A percentile compares a stretch with the other conserved stretches of the same genome.
These are phyloP conservation scores for Nitzschia inconspicua DNA, from an alignment of 108 stramenopile genomes.

Conservation along the genomic window DNA sequence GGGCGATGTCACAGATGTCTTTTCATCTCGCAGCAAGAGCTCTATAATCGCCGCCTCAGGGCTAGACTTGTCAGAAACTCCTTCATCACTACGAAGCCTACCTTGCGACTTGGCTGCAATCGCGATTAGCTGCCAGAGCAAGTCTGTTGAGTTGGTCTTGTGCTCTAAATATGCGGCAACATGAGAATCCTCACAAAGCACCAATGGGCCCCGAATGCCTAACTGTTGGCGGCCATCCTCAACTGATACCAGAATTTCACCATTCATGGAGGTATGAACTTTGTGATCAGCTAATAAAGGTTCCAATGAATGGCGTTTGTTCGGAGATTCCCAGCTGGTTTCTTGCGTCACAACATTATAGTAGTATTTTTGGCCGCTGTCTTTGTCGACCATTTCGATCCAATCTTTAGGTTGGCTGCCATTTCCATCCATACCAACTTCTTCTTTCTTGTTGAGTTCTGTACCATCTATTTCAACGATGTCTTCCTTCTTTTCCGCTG, in stretches of 20 bases:
- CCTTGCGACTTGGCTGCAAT: constrained; percentile 69
- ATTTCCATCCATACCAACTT: neutral
- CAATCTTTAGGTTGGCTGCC: constrained; percentile 33
- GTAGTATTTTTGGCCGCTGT: constrained; percentile 44
- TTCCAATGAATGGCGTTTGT: no score
- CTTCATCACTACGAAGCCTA: constrained; percentile 63
- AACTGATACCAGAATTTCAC: neutral
- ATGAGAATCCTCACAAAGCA: constrained; percentile 16
- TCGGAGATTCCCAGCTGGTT: constrained; percentile 73
- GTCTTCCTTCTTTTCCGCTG: constrained; percentile 32
- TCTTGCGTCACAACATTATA: constrained; percentile 37
- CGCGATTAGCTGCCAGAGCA: constrained; percentile 69
- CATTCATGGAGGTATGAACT: neutral
- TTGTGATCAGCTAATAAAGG: no score
- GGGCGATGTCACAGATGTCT: constrained; percentile 1
- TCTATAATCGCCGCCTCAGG: constrained; percentile 71
- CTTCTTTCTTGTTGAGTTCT: neutral
- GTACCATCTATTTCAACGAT: neutral
- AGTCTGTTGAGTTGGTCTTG: constrained; percentile 25
- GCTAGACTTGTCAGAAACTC: constrained; percentile 32
- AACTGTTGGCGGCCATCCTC: constrained; percentile 11
- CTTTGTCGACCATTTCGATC: constrained; percentile 46
- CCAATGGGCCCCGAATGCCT: constrained; percentile 46
- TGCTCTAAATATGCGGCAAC: constrained; percentile 48
- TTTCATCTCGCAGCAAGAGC: constrained; percentile 37